A percentile compares a stretch with the other conserved stretches of the same genome.
These are phyloP conservation scores for Priceomyces fermenticarens DNA, from an alignment of 805 yeast species.

Conservation along the genomic window DNA sequence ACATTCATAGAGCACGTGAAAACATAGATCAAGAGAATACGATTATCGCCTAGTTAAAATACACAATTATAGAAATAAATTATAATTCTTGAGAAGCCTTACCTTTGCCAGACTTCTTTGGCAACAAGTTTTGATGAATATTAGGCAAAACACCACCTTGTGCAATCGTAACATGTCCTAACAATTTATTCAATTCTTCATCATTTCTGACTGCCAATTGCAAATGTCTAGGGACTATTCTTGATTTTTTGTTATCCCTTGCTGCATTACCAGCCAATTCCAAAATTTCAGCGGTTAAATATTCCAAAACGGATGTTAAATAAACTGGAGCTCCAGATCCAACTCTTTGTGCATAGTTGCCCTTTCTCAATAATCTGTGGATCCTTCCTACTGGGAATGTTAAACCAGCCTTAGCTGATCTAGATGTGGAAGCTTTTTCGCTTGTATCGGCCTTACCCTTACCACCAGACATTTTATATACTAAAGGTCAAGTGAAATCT, in stretches of 20 bases:
- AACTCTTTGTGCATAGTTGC: constrained; percentile 51
- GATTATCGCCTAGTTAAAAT: constrained; percentile 8
- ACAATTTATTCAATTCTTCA: constrained; percentile 50
- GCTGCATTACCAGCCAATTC: constrained; percentile 54
- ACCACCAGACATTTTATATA: constrained; percentile 30
- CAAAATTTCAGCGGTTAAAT: constrained; percentile 49
- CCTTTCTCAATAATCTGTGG: constrained; percentile 50
- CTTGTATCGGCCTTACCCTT: constrained; percentile 45
- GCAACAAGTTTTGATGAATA: constrained; percentile 49
- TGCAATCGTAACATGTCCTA: constrained; percentile 49
- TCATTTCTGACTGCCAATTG: constrained; percentile 53
- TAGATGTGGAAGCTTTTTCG: constrained; percentile 48
- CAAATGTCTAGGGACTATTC: constrained; percentile 52
- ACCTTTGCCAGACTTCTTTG: constrained; percentile 51
- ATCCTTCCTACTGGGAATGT: constrained; percentile 52
- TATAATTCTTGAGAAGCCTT: constrained; percentile 61
- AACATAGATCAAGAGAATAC: constrained; percentile 7
- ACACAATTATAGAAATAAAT: constrained; percentile 21
- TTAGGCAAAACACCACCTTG: constrained; percentile 55
- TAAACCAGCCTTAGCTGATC: constrained; percentile 50
- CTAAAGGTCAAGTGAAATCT: neutral
- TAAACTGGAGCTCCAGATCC: constrained; percentile 54
- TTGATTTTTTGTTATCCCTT: constrained; percentile 50
- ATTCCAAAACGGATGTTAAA: constrained; percentile 49
- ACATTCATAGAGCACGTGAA: constrained; percentile 22